A percentile compares a stretch with the other conserved stretches of the same genome.
phyloP scores from a whole-genome alignment of 164 flowering plant species.

The Cinnamomum chago region DNA sequence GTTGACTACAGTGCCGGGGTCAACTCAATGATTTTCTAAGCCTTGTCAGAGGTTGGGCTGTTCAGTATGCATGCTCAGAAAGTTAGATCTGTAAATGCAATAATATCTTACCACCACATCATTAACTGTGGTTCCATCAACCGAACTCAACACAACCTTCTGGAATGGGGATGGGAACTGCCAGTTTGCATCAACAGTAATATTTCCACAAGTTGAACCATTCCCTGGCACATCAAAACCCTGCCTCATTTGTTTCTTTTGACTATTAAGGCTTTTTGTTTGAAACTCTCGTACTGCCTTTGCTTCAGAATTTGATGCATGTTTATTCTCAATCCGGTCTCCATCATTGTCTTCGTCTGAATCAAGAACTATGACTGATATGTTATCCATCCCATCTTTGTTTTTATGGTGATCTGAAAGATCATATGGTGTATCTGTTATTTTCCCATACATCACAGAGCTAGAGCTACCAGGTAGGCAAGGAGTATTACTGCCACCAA shows the following conservation, averaged over 20 bases:
- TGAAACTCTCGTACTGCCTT: slow-evolving; percentile 1
- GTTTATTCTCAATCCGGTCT: background rate
- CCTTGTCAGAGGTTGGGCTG: background rate
- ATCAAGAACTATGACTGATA: slow-evolving; percentile 26
- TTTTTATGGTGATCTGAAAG: background rate
- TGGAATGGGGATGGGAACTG: slow-evolving; percentile 13
- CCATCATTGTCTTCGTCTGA: slow-evolving; percentile 43
- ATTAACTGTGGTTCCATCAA: slow-evolving; percentile 8
- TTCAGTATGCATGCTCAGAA: background rate
- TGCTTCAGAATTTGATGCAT: background rate
- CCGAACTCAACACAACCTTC: slow-evolving; percentile 22
- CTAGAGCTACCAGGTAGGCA: background rate
- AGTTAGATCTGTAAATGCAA: slow-evolving; percentile 3
- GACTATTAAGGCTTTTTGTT: background rate
- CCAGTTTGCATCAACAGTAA: slow-evolving; percentile 7
- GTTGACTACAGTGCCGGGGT: background rate
- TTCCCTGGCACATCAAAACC: background rate
- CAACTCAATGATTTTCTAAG: background rate
- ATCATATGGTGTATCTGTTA: background rate
- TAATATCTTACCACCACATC: slow-evolving; percentile 17
- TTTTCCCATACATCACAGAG: background rate
- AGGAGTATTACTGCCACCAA: background rate
- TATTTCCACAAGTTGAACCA: background rate
- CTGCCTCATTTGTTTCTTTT: slow-evolving; percentile 4
- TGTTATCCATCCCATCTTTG: background rate